Conservation (phyloP, 345 rosid species). For the Citrus cavaleriei region DNA sequence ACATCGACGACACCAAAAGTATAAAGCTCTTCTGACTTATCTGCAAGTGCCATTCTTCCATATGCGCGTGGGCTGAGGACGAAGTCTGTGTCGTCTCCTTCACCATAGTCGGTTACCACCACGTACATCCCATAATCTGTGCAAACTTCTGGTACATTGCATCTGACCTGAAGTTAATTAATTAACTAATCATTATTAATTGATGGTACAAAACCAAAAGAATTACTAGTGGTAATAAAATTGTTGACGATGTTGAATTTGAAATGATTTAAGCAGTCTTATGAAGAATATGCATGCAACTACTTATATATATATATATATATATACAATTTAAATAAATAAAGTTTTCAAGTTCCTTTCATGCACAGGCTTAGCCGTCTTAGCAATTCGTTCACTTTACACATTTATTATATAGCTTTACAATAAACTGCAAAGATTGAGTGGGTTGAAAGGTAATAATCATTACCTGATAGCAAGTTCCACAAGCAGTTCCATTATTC, state of each 20-base stretch:
- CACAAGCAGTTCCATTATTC: slow-evolving; percentile 79
- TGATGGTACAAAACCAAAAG: neutral
- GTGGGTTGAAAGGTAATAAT: slow-evolving; percentile 1
- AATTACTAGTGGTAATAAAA: neutral
- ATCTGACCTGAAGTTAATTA: slow-evolving; percentile 52
- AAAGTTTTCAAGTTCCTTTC: neutral
- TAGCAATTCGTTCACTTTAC: too few relatives aligned
- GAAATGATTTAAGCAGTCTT: neutral
- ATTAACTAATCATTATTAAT: neutral
- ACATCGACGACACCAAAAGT: slow-evolving; percentile 75
- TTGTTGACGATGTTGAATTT: neutral
- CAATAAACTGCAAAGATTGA: neutral
- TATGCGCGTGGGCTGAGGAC: slow-evolving; percentile 71
- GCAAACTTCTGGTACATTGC: slow-evolving; percentile 58
- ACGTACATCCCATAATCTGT: slow-evolving; percentile 54
- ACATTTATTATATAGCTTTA: too few relatives aligned
- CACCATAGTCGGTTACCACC: slow-evolving; percentile 84
- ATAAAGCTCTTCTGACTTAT: slow-evolving; percentile 36
- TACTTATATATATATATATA: neutral
- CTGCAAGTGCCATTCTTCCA: slow-evolving; percentile 43
- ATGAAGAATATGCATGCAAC: neutral
- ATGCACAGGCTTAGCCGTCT: neutral
- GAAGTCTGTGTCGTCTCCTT: slow-evolving; percentile 80
- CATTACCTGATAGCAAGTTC: slow-evolving; percentile 79
- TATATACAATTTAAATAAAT: neutral